A percentile compares a stretch with the other conserved stretches of the same genome.
phyloP scores from a whole-genome alignment of 2,329 filamentous ascomycete species.

The Aspergillus unguis region DNA sequence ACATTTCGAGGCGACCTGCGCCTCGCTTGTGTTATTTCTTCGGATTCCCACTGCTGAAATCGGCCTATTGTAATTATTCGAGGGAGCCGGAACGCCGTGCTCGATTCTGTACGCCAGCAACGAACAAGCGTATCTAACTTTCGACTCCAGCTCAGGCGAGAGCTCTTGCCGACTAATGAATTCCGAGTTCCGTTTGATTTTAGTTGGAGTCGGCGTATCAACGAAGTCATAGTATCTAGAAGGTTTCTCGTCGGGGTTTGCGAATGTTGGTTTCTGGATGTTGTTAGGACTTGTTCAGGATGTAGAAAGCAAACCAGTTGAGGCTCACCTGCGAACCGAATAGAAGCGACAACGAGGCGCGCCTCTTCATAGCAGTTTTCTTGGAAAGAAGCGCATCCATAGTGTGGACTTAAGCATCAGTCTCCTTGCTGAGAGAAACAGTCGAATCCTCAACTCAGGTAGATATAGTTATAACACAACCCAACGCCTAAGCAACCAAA shows the following conservation, averaged over 20 bases:
- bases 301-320: not conserved
- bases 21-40: not conserved
- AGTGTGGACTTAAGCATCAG: not conserved
- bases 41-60: not conserved
- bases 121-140: slow-evolving; percentile 36
- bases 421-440: not conserved
- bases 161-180: slow-evolving; percentile 35
- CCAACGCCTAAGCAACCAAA: not conserved
- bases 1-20: slow-evolving; percentile 16
- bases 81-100: slow-evolving; percentile 16
- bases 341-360: slow-evolving; percentile 16
- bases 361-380: slow-evolving; percentile 13
- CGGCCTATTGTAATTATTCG: not conserved
- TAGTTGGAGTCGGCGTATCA: slow-evolving; percentile 32
- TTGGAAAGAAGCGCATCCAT: slow-evolving; percentile 17
- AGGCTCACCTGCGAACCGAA: slow-evolving; percentile 18
- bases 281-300: not conserved
- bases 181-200: slow-evolving; percentile 25
- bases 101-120: slow-evolving; percentile 31
- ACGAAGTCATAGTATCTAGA: slow-evolving; percentile 33
- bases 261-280: slow-evolving; percentile 17
- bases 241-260: slow-evolving; percentile 14
- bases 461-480: not conserved
- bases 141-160: slow-evolving; percentile 30
- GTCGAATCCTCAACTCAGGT: not conserved